These are phyloP conservation scores for Phytopythium boreale DNA, from an alignment of 352 stramenopile species.

Conservation along the genomic window DNA sequence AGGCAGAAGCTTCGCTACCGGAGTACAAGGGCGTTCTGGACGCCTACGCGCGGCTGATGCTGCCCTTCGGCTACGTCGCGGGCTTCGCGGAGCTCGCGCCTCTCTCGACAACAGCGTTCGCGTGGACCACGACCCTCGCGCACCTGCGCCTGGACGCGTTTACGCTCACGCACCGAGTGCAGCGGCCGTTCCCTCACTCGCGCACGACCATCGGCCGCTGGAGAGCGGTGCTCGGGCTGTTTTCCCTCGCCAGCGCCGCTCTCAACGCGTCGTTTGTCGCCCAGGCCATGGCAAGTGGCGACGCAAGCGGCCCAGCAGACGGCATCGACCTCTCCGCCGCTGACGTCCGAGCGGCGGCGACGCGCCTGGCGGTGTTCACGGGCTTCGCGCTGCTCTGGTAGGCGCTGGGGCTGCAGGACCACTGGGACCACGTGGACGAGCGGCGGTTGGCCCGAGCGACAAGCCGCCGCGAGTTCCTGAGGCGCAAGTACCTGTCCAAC, in stretches of 20 bases:
- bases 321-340: background rate
- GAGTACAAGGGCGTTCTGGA: constrained; percentile 71
- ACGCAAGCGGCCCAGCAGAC: background rate
- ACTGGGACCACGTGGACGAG: constrained; percentile 29
- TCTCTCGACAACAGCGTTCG: constrained; percentile 27
- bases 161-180: constrained; percentile 53
- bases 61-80: constrained; percentile 57
- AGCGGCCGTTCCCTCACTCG: constrained; percentile 57
- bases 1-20: constrained; percentile 37
- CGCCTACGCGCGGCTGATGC: constrained; percentile 71
- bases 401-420: constrained; percentile 28
- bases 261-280: constrained; percentile 46
- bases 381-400: constrained; percentile 33
- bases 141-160: constrained; percentile 66
- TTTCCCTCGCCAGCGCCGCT: constrained; percentile 44
- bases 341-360: background rate
- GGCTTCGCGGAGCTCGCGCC: constrained; percentile 62
- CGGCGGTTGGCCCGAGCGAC: constrained; percentile 20
- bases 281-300: background rate
- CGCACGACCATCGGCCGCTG: constrained; percentile 59
- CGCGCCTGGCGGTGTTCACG: constrained; percentile 27
- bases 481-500: constrained; percentile 64
- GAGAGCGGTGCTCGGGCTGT: constrained; percentile 49
- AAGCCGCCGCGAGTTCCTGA: constrained; percentile 33
- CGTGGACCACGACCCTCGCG: constrained; percentile 48